Conservation (phyloP, 306 rosid species). For the Argentina anserina region DNA sequence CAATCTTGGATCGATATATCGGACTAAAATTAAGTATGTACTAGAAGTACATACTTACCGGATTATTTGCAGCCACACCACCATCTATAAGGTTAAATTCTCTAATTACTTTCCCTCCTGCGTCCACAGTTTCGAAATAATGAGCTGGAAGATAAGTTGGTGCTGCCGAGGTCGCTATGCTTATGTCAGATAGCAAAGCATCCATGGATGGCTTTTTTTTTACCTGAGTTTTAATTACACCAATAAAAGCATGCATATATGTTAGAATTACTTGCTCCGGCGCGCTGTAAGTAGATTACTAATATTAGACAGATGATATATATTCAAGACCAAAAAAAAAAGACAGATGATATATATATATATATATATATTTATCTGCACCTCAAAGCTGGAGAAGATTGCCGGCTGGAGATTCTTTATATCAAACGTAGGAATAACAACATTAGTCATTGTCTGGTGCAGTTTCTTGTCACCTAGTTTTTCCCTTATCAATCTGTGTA, state of each 20-base stretch:
- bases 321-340: too few species aligned
- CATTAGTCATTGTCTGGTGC: slow-evolving; percentile 57
- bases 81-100: slow-evolving; percentile 61
- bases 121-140: slow-evolving; percentile 39
- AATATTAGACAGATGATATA: background rate
- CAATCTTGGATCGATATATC: background rate
- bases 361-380: too few species aligned
- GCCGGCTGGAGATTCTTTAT: slow-evolving; percentile 51
- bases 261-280: background rate
- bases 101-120: slow-evolving; percentile 9
- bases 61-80: slow-evolving; percentile 70
- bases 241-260: background rate
- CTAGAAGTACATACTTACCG: too few species aligned
- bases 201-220: slow-evolving; percentile 24
- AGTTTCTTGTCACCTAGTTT: slow-evolving; percentile 53
- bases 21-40: too few species aligned
- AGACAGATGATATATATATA: too few species aligned
- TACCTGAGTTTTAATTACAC: slow-evolving; percentile 25
- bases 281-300: background rate
- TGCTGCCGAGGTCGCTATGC: slow-evolving; percentile 72
- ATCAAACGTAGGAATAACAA: slow-evolving; percentile 63
- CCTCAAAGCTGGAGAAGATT: slow-evolving; percentile 61
- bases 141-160: slow-evolving; percentile 78
- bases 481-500: slow-evolving; percentile 41
- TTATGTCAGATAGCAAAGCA: slow-evolving; percentile 46